Evolutionary conservation across 768 basidiomycete genomes (phyloP).

Genomic region (Mycena sanguinolenta): DNA sequence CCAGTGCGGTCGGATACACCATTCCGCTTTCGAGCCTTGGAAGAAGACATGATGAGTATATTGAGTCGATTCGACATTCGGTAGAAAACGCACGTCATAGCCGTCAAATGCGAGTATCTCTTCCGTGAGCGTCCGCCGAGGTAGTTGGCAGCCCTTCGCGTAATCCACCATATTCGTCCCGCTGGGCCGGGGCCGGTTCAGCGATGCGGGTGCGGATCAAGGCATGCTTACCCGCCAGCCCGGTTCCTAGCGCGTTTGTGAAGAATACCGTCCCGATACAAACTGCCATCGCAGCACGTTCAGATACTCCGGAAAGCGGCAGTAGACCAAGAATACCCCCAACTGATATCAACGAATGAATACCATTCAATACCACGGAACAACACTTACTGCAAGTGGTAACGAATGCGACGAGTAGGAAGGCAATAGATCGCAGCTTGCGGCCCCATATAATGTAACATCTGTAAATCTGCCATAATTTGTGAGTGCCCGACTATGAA

Average conservation of each 20-base stretch:
- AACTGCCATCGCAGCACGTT: conserved; percentile 5
- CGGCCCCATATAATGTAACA: conserved; percentile 6
- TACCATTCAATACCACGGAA: neutral
- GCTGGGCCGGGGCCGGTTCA: neutral
- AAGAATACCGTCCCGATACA: conserved; percentile 17
- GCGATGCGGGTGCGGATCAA: neutral
- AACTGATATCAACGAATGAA: neutral
- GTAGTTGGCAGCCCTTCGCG: neutral
- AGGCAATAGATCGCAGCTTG: conserved; percentile 2
- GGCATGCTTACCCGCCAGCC: conserved; percentile 11
- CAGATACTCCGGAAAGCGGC: conserved; percentile 2
- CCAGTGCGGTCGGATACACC: conserved; percentile 18
- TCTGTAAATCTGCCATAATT: conserved; percentile 7
- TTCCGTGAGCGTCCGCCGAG: neutral
- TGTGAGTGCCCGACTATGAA: neutral
- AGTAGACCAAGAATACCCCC: conserved; percentile 7
- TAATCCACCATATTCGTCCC: conserved; percentile 28
- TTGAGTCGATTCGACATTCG: neutral
- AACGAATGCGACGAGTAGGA: neutral
- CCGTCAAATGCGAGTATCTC: conserved; percentile 17
- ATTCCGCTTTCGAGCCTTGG: conserved; percentile 25
- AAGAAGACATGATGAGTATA: neutral
- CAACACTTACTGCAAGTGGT: conserved; percentile 3
- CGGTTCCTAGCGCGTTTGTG: conserved; percentile 13
- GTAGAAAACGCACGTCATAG: conserved; percentile 10